Base-by-base conservation (phyloP, 192 early-diverging fungal genomes). In the Chytriomyces hyalinus region DNA sequence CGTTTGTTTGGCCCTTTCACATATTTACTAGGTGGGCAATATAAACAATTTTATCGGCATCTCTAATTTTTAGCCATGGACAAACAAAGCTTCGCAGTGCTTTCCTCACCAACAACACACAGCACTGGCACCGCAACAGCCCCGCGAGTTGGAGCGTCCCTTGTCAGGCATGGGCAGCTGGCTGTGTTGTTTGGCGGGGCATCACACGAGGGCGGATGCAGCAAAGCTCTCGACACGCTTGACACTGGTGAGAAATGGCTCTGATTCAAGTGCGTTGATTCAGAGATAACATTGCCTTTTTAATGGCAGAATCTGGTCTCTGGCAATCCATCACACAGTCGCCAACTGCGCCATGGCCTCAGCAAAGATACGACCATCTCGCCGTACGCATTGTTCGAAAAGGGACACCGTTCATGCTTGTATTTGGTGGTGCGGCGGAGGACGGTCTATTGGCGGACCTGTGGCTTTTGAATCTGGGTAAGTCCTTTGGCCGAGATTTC, bases 101-200 rank as follows among this genome's bases (percentile, higher is more conserved):
- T 20, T 13, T 64, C 22, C 11, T 36, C 36, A 36, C 36, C 36
- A 36, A 36, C 36, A 36, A 59, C 57, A 15, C 15, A 7, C 17
- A 59, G 57, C 7, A 59, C 15, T 11, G 62, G 22, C 62, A 10
- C 62, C 62, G 22, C 4, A 36, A 36, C 36, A 36, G 36, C 62
- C 11, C 62, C 62, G 6, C 62, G 62, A 15, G 62, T 64, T 26
- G 62, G 62, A 20, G 62, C 62, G 1, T 64, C 62, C 10, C 22
- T 64, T 4, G 22, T 24, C 5, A 6, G 20, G 3, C 22, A 22
- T 6, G 62, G 17, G 4, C 11, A 64, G 9, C 9, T 20, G 11
- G n/a, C 36, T 20, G 22, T 64, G 11, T 24, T 64, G 62, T 64
- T 64, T 64, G 62, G 62, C 62, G 62, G 62, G 10, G 62, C 62